Conservation (phyloP, 2,329 filamentous ascomycete genomes). For the Aspergillus fructus region DNA sequence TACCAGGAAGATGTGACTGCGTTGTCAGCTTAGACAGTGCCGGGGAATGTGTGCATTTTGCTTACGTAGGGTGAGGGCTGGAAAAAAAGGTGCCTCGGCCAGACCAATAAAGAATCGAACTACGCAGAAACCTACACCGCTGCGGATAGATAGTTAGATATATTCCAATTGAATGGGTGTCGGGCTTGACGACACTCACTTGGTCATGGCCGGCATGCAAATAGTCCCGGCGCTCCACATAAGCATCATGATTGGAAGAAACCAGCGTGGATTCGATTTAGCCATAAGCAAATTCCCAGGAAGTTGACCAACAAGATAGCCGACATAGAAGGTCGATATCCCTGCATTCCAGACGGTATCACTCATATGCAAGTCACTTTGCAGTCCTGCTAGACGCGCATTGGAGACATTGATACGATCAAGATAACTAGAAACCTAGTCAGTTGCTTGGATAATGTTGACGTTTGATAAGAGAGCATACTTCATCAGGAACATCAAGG, state of each 20-base stretch:
- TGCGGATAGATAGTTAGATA: background rate
- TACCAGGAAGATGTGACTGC: conserved; percentile 13
- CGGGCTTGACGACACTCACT: background rate
- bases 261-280: conserved; percentile 10
- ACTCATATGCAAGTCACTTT: conserved; percentile 14
- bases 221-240: conserved; percentile 11
- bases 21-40: background rate
- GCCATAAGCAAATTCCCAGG: conserved; percentile 11
- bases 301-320: conserved; percentile 11
- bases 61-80: conserved; percentile 4
- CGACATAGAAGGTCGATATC: conserved; percentile 14
- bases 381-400: conserved; percentile 12
- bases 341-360: conserved; percentile 14
- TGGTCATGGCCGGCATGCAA: conserved; percentile 13
- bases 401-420: conserved; percentile 15
- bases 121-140: conserved; percentile 9
- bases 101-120: conserved; percentile 11
- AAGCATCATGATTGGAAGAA: conserved; percentile 8
- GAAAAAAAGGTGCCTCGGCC: conserved; percentile 10
- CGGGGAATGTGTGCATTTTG: no score
- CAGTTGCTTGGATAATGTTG: no score
- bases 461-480: background rate
- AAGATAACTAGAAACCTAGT: conserved; percentile 3
- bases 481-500: background rate
- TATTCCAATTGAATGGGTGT: background rate